A percentile compares a stretch with the other conserved stretches of the same genome.
Evolutionary conservation across 31 red algal genomes (phyloP).

Genomic region (Bonnemaisonia californica): DNA sequence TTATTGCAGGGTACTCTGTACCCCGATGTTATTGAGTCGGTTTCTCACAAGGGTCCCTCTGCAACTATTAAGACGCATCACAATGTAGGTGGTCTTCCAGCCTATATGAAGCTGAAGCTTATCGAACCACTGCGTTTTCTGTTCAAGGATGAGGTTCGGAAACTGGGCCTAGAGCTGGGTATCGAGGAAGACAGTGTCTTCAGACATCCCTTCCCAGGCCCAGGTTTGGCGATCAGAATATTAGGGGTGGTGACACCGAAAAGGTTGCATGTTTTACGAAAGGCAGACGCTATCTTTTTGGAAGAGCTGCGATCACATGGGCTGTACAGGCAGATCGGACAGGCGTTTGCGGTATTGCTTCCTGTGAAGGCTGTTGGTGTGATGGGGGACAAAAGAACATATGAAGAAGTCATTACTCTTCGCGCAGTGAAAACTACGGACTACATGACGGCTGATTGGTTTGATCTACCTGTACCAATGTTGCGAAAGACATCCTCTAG

Average conservation of each 20-base stretch:
- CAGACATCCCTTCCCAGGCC: slow-evolving; percentile 98
- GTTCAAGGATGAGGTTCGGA: slow-evolving; percentile 98
- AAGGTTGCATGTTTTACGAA: slow-evolving; percentile 65
- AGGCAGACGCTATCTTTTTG: slow-evolving; percentile 91
- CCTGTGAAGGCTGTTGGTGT: slow-evolving; percentile 95
- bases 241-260: slow-evolving; percentile 81
- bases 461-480: slow-evolving; percentile 60
- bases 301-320: slow-evolving; percentile 75
- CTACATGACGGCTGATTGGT: slow-evolving; percentile 99
- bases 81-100: slow-evolving; percentile 98
- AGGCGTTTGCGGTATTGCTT: slow-evolving; percentile 97
- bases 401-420: slow-evolving; percentile 87
- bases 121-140: slow-evolving; percentile 94
- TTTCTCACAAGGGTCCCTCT: slow-evolving; percentile 80
- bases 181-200: slow-evolving; percentile 78
- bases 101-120: slow-evolving; percentile 89
- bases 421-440: slow-evolving; percentile 93
- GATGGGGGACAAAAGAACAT: slow-evolving; percentile 95
- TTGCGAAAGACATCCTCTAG: slow-evolving; percentile 64
- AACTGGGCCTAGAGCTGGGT: slow-evolving; percentile 81
- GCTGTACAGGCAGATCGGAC: slow-evolving; percentile 84
- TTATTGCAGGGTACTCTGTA: slow-evolving; percentile 97
- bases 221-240: slow-evolving; percentile 96
- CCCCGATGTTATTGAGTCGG: slow-evolving; percentile 98
- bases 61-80: slow-evolving; percentile 99